Base-by-base conservation (phyloP, 1,139 yeast species). In the Zygoascus sp. region DNA sequence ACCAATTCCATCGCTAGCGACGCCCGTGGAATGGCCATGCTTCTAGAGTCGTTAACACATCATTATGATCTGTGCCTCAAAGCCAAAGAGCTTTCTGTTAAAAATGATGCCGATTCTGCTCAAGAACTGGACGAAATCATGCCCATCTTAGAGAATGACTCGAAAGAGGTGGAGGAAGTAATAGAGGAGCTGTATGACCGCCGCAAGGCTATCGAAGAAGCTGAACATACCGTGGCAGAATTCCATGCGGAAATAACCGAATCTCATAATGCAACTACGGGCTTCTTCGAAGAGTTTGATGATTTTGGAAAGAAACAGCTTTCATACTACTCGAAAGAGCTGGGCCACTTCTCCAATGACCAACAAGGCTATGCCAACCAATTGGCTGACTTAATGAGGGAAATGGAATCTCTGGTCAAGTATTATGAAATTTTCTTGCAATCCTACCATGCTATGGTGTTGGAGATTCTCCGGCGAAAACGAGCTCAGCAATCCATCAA, bases 21-120 rank as follows among this genome's bases (percentile, higher is more conserved):
- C 47, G 95, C 88, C 46, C 74, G 75, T 50, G 94, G 85, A 47
- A 73, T 88, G 64, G 94, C 87, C 0, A 73, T 76, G 7, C 68
- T 84, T 16, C 67, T 89, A 32, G 82, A 80, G 50, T 80, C 89
- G 60, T 67, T 89, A 32, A 83, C 96, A 5, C 77, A 79, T 47
- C 96, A 89, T 64, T 87, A 80, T 55, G 96, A 88, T 61, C 89
- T 85, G 58, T 85, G 95, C 55, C 55, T 67, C 3, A 70, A 75
- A 46, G 65, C 67, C 1, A 47, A 53, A 3, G 58, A 58, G 19
- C 47, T 55, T 47, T 50, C 50, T 13, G 27, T 47, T 15, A 47
- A 47, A n/a, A 52, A 53, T 9, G 46, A 51, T 4, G 27, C 48
- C 7, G 45, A 39, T 1, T 56, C 52, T 3, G 48, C 45, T 3